phyloP scores from a whole-genome alignment of 208 protist species.

The Wallacemonas sp. region DNA sequence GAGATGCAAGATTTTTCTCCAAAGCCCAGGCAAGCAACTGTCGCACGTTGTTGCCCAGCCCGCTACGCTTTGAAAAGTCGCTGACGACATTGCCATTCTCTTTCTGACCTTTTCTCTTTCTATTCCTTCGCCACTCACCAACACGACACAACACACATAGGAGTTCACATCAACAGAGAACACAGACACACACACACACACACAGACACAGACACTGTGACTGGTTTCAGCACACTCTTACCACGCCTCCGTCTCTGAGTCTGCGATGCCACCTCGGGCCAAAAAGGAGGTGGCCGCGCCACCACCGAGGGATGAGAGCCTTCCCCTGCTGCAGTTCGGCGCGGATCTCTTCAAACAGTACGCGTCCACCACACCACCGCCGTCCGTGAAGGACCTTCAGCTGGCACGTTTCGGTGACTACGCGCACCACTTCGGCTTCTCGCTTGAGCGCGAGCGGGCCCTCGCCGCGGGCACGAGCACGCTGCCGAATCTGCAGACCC shows the following conservation, averaged over 20 bases:
- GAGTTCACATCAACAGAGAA: too few relatives aligned
- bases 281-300: slow-evolving; percentile 7
- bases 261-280: neutral
- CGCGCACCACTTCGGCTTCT: slow-evolving; percentile 85
- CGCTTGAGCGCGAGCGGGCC: slow-evolving; percentile 47
- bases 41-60: too few relatives aligned
- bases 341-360: slow-evolving; percentile 45
- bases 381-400: slow-evolving; percentile 31
- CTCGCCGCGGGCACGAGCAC: neutral
- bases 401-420: slow-evolving; percentile 78
- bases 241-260: neutral
- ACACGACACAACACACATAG: too few relatives aligned
- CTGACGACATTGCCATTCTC: neutral
- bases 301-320: neutral
- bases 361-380: slow-evolving; percentile 15
- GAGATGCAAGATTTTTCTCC: too few relatives aligned
- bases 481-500: neutral
- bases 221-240: too few relatives aligned
- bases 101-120: neutral
- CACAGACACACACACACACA: neutral
- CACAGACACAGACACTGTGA: neutral
- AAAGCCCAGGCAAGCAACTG: too few relatives aligned
- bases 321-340: slow-evolving; percentile 49
- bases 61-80: too few relatives aligned
- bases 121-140: neutral